Conservation (phyloP, 306 rosid genomes). For the Alnus glutinosa region DNA sequence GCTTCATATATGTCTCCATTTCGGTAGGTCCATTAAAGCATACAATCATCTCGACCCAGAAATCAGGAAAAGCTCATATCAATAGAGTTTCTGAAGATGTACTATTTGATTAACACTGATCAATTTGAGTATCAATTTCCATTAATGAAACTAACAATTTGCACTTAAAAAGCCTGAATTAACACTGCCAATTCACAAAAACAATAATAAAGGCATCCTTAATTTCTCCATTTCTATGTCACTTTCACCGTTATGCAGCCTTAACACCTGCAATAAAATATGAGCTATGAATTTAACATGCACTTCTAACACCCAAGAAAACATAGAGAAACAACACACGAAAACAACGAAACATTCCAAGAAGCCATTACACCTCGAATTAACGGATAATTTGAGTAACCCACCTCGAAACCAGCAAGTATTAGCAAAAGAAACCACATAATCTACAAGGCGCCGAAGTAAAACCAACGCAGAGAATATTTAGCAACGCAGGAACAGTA, state of each 20-base stretch:
- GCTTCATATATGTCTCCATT: not conserved
- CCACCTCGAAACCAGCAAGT: constrained; percentile 22
- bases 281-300: not conserved
- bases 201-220: constrained; percentile 1
- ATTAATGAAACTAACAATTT: not conserved
- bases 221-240: not conserved
- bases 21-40: not conserved
- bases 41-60: not conserved
- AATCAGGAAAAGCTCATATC: not conserved
- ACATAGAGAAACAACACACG: not conserved
- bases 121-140: constrained; percentile 1
- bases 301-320: not conserved
- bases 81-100: not conserved
- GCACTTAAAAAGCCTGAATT: not conserved
- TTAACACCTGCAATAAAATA: not conserved
- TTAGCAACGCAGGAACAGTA: not conserved
- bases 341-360: constrained; percentile 18
- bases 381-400: constrained; percentile 16
- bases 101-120: not conserved
- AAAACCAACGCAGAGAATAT: constrained; percentile 5
- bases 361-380: constrained; percentile 11
- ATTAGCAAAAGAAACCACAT: not conserved
- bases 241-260: not conserved
- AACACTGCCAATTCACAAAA: constrained; percentile 1
- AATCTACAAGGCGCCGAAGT: not conserved